A percentile compares a stretch with the other conserved stretches of the same genome.
These are phyloP conservation scores for Aspergillus alliaceus DNA, from an alignment of 2,329 filamentous ascomycete genomes.

Conservation along the genomic window DNA sequence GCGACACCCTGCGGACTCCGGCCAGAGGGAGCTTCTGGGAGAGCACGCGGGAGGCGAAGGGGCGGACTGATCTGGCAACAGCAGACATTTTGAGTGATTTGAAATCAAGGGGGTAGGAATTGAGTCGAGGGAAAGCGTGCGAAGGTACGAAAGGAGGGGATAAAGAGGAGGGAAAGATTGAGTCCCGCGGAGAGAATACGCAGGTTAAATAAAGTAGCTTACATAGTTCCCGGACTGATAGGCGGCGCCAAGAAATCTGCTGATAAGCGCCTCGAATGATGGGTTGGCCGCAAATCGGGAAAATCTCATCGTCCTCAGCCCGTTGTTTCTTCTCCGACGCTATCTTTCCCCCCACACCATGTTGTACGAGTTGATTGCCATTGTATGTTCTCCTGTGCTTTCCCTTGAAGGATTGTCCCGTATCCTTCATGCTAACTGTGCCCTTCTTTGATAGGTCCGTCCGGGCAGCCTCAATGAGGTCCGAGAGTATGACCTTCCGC, in stretches of 20 bases:
- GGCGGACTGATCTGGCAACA: constrained; percentile 36
- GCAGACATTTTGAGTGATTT: constrained; percentile 35
- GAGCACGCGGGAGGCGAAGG: constrained; percentile 37
- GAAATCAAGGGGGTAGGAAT: constrained; percentile 14
- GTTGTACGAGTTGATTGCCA: constrained; percentile 97
- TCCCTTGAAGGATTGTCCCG: not conserved
- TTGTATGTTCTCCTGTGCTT: constrained; percentile 61
- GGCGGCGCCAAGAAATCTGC: constrained; percentile 26
- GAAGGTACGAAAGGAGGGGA: constrained; percentile 4
- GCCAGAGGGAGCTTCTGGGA: constrained; percentile 37
- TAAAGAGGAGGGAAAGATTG: constrained; percentile 14
- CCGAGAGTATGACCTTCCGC: constrained; percentile 71
- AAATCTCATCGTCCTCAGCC: constrained; percentile 20
- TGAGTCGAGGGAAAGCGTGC: constrained; percentile 10
- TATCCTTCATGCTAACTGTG: constrained; percentile 9
- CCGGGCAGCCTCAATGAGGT: constrained; percentile 87
- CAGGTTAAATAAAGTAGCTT: not conserved
- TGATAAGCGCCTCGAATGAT: constrained; percentile 21
- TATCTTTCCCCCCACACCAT: constrained; percentile 50
- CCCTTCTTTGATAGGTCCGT: constrained; percentile 72
- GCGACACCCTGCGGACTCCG: constrained; percentile 30
- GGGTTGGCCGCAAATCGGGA: constrained; percentile 13
- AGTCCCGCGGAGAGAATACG: constrained; percentile 17
- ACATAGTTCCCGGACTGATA: constrained; percentile 29
- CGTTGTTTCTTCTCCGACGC: constrained; percentile 18